Percentiles rank a stretch among this genome's conserved stretches.
Evolutionary conservation across 805 yeast species (phyloP).

Genomic region (Schizosaccharomyces lindneri): DNA sequence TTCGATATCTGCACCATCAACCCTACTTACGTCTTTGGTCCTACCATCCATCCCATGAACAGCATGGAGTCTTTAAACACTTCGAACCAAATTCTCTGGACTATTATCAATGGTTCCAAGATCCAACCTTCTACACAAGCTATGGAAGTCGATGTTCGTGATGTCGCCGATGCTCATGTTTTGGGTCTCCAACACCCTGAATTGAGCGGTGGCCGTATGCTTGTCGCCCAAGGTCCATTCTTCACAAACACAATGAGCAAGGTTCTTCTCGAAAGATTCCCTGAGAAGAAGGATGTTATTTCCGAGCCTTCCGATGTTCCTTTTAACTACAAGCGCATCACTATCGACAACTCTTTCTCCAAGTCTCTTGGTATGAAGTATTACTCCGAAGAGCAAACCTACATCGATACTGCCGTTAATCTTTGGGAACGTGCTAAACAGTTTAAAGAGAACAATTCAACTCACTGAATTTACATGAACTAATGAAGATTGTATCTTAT

Average conservation of each 20-base stretch:
- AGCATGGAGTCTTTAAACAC: conserved; percentile 12
- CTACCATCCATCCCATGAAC: conserved; percentile 8
- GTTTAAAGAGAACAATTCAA: neutral
- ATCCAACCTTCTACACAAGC: conserved; percentile 6
- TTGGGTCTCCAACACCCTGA: conserved; percentile 18
- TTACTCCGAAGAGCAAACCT: conserved; percentile 8
- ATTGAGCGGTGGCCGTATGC: conserved; percentile 11
- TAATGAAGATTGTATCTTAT: no score
- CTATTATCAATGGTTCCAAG: conserved; percentile 9
- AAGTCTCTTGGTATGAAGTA: conserved; percentile 9
- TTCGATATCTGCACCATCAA: conserved; percentile 9
- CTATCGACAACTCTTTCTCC: conserved; percentile 7
- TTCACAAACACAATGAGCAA: conserved; percentile 4
- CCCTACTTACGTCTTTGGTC: conserved; percentile 11
- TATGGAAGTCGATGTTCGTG: conserved; percentile 30
- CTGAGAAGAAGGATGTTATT: conserved; percentile 6
- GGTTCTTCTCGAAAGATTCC: conserved; percentile 6
- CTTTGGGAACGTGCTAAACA: neutral
- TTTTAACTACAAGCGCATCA: neutral
- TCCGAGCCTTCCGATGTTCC: conserved; percentile 4
- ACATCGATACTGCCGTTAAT: conserved; percentile 4
- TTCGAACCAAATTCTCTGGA: conserved; percentile 15
- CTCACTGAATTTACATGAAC: no score
- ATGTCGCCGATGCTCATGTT: conserved; percentile 34
- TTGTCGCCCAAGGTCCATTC: conserved; percentile 9